phyloP scores from a whole-genome alignment of 202 grass and related monocot genomes.

The Panicum hallii region DNA sequence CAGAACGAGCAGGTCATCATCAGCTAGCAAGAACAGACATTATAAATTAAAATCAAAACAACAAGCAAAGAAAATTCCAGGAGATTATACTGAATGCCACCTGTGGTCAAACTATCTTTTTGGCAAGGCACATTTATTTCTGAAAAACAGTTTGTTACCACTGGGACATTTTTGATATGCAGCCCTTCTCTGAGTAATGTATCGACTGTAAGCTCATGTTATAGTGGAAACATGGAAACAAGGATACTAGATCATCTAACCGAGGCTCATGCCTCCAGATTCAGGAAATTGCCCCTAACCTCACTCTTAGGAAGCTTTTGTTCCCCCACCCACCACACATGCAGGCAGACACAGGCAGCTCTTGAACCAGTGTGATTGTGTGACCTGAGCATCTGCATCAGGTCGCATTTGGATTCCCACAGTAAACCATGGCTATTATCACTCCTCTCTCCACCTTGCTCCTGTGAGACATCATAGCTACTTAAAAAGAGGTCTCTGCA shows the following conservation, averaged over 20 bases:
- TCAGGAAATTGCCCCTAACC: neutral
- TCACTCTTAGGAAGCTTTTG: neutral
- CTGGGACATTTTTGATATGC: neutral
- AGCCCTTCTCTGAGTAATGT: neutral
- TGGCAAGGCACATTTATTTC: neutral
- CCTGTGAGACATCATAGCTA: neutral
- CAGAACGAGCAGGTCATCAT: conserved; percentile 7
- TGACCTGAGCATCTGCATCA: neutral
- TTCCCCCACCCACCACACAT: neutral
- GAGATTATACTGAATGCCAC: neutral
- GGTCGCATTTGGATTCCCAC: neutral
- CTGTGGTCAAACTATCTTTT: conserved; percentile 12
- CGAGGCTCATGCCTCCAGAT: neutral
- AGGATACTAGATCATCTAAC: conserved; percentile 3
- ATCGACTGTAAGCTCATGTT: neutral
- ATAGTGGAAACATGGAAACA: neutral
- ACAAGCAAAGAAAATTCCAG: neutral
- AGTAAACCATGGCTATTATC: neutral
- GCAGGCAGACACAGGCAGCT: neutral
- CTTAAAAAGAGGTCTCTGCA: neutral
- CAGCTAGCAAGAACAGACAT: conserved; percentile 23
- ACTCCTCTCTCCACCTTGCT: neutral
- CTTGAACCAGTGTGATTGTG: neutral
- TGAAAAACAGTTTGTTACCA: conserved; percentile 7
- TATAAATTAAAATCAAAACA: conserved; percentile 18